Base-by-base conservation (phyloP, 2,329 filamentous ascomycete genomes). In the Aspergillus sp. region DNA sequence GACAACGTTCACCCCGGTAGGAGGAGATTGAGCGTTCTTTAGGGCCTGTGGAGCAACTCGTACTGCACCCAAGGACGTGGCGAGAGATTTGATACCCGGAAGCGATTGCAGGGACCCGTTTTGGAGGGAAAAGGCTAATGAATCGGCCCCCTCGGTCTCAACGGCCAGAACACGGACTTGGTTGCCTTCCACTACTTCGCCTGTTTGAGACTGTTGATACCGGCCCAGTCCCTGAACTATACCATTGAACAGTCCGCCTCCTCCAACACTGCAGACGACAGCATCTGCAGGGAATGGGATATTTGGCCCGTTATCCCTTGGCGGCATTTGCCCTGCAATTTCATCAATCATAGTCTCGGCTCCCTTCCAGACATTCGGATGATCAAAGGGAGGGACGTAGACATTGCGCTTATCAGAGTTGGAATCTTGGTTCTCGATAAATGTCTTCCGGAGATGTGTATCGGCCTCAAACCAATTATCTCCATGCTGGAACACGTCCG, bases 231-330 rank as follows among this genome's bases (percentile, higher is more conserved):
- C 89, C 61, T 85, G 77, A 74, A 89, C 83, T 53, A 95, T 74
- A 3, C 91, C 91, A 67, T 86, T 89, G 47, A 96, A 82, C 19
- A 95, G 75, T 0, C 90, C 90, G 8, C 91, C 91, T 5, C 91
- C 90, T 11, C 90, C 91, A 30, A 92, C 89, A 56, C 82, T 87
- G 73, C 89, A 92, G 47, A 93, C 82, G n/a, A 96, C 79, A 19
- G 80, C 88, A 68, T 91, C 86, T 3, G 89, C 83, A 2, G 77
- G 76, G 37, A 74, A 73, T 1, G 17, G 45, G 6, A 7, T 34
- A 4, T 54, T 40, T 7, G 44, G 13, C 7, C 24, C 46, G 8
- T 59, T 47, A 13, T 59, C 60, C 50, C 61, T 57, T 11, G 62
- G 53, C 0, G 72, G 69, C 33, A 77, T 60, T 51, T 77, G 75